Evolutionary conservation across 176 grass and related monocot species (phyloP).

Genomic region (Aegilops umbellulata): DNA sequence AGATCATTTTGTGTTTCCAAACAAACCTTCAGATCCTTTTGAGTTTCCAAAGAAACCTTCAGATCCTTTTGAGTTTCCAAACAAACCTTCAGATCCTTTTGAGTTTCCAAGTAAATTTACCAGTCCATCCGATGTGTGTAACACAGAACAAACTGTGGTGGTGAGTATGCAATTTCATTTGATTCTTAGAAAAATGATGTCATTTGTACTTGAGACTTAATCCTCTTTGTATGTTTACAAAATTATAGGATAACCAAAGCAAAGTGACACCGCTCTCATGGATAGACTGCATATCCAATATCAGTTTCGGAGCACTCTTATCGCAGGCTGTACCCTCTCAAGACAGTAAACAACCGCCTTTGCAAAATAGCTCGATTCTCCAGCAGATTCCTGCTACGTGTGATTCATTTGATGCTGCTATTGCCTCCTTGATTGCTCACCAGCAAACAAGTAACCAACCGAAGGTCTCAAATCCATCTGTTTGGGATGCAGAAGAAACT

Average conservation of each 20-base stretch:
- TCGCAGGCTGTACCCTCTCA: constrained; percentile 55
- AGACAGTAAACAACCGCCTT: constrained; percentile 49
- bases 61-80: too few species aligned
- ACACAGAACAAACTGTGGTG: constrained; percentile 26
- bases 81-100: too few species aligned
- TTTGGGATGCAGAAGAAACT: constrained; percentile 93
- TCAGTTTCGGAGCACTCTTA: constrained; percentile 87
- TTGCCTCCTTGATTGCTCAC: constrained; percentile 61
- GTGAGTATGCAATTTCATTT: constrained; percentile 30
- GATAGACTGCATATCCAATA: constrained; percentile 78
- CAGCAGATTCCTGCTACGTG: constrained; percentile 59
- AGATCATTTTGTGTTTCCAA: constrained; percentile 1
- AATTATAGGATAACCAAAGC: constrained; percentile 57
- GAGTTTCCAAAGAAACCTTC: too few species aligned
- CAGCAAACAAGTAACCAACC: constrained; percentile 56
- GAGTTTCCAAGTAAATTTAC: constrained; percentile 23
- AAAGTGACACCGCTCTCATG: constrained; percentile 60
- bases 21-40: constrained; percentile 26
- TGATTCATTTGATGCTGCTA: constrained; percentile 97
- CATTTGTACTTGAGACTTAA: constrained; percentile 21
- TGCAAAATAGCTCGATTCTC: constrained; percentile 51
- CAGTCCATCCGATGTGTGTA: constrained; percentile 20
- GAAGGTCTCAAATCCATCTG: constrained; percentile 42
- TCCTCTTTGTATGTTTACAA: constrained; percentile 20
- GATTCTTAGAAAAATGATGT: neutral